These are phyloP conservation scores for Alternaria hordeiaustralica DNA, from an alignment of 2,329 filamentous ascomycete genomes.

Conservation along the genomic window DNA sequence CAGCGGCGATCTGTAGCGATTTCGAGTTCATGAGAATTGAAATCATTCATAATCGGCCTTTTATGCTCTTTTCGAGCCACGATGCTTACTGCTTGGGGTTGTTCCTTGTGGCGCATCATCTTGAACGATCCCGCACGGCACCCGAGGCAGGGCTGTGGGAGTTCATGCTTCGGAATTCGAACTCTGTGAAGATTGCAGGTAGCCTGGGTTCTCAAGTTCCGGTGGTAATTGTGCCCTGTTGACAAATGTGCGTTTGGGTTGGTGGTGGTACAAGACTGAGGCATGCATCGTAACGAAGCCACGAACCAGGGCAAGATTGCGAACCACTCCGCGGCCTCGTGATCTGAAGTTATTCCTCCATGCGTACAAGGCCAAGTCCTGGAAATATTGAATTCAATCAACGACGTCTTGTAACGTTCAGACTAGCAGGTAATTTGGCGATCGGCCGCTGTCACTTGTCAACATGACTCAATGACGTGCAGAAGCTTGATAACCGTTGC, in stretches of 20 bases:
- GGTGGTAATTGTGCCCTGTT: slow-evolving; percentile 15
- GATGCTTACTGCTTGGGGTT: neutral
- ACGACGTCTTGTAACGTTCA: neutral
- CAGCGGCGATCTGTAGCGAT: neutral
- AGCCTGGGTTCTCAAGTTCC: slow-evolving; percentile 6
- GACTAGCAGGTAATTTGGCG: slow-evolving; percentile 1
- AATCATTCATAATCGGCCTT: neutral
- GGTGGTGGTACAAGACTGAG: slow-evolving; percentile 20
- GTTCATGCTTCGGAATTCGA: neutral
- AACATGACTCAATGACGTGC: slow-evolving; percentile 22
- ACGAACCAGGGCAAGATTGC: slow-evolving; percentile 13
- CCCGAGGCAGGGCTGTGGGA: slow-evolving; percentile 1
- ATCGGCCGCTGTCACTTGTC: slow-evolving; percentile 29
- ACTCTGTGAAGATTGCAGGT: slow-evolving; percentile 10
- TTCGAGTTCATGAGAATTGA: neutral
- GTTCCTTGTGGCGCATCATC: slow-evolving; percentile 12
- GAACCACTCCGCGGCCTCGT: neutral
- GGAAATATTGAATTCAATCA: neutral
- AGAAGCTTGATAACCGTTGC: slow-evolving; percentile 2
- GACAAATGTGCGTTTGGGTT: slow-evolving; percentile 29
- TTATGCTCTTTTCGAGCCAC: neutral
- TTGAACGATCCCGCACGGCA: neutral
- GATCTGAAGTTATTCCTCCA: neutral
- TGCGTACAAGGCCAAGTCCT: neutral
- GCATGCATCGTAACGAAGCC: slow-evolving; percentile 17